Evolutionary conservation across 768 basidiomycete species (phyloP), one percentile per base, ranked within the genome.

Genomic region (Leccinum variicolor): DNA sequence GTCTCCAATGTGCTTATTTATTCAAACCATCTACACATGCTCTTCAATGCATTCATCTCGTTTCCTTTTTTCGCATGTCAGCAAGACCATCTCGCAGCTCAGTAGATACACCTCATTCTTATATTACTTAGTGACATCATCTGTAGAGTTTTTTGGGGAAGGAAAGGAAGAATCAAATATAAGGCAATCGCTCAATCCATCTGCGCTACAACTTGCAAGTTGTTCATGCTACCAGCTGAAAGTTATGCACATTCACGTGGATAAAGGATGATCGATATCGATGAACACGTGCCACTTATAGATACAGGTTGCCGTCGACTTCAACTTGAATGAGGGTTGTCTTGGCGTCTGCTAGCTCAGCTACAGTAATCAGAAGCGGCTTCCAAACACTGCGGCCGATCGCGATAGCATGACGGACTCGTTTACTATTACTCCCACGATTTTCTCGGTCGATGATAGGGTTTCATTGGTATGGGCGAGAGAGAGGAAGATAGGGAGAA

Each of bases 61-160:
- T 53, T 33, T 26, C 9, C 33, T 51, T 31, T 15, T 47, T 51
- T 59, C 23, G 43, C 64, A 57, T 29, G 28, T 52, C 39, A 23
- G 29, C 64, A 54, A 46, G 41, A 50, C 23, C 34, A 43, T 47
- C 56, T 52, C 54, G 31, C 59, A 61, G 54, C 63, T 21, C 53
- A 52, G 57, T 67, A 66, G 60, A 66, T 50, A 52, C 55, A 46
- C 3, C 25, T 53, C 63, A 66, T 47, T 50, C 54, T 31, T 54
- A 66, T 48, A 56, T 36, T 55, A 66, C 65, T 45, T 63, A 68
- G 64, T 60, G 52, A 50, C 61, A 60, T 59, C 57, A 65, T 65
- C 47, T 63, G 63, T 66, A 66, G 63, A 66, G 58, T 62, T 58
- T 19, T 13, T 43, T 21, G 19, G n/a, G 57, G 48, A 54, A 41